phyloP scores from a whole-genome alignment of 208 protist species.

The Acanthamoeba triangularis region DNA sequence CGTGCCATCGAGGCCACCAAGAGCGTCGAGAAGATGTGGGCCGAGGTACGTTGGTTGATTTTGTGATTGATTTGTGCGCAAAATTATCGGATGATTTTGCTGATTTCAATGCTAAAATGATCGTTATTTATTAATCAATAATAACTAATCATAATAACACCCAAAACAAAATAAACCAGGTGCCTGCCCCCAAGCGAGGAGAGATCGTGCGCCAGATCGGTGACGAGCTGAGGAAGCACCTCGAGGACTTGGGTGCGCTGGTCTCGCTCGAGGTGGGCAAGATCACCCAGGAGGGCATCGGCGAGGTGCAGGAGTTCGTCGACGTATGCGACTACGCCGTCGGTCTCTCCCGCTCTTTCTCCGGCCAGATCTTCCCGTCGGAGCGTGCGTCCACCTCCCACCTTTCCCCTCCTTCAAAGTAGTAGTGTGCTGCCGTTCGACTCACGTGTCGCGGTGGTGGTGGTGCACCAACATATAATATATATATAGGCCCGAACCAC shows the following conservation, averaged over 20 bases:
- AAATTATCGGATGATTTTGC: neutral
- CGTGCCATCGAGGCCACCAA: constrained; percentile 11
- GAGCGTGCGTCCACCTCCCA: constrained; percentile 77
- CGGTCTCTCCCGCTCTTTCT: constrained; percentile 88
- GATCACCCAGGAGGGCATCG: constrained; percentile 90
- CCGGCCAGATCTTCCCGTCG: constrained; percentile 87
- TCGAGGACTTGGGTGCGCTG: constrained; percentile 86
- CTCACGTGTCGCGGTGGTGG: neutral
- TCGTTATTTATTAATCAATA: no score
- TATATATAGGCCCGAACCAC: constrained; percentile 78
- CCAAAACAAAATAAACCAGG: neutral
- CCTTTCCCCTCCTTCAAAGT: neutral
- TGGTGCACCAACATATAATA: no score
- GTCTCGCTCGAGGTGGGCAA: constrained; percentile 93
- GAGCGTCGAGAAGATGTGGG: constrained; percentile 38
- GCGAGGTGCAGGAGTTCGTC: constrained; percentile 93
- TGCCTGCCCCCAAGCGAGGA: constrained; percentile 89
- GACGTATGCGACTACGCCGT: constrained; percentile 93
- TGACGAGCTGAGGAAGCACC: constrained; percentile 84
- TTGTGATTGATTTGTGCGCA: no score
- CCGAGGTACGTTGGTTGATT: constrained; percentile 17
- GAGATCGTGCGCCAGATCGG: constrained; percentile 92
- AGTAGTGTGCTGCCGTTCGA: neutral
- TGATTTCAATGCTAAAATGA: no score
- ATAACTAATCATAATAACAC: neutral